phyloP scores from a whole-genome alignment of 371 early-diverging fungal species.

The Syncephalis plumigaleata region DNA sequence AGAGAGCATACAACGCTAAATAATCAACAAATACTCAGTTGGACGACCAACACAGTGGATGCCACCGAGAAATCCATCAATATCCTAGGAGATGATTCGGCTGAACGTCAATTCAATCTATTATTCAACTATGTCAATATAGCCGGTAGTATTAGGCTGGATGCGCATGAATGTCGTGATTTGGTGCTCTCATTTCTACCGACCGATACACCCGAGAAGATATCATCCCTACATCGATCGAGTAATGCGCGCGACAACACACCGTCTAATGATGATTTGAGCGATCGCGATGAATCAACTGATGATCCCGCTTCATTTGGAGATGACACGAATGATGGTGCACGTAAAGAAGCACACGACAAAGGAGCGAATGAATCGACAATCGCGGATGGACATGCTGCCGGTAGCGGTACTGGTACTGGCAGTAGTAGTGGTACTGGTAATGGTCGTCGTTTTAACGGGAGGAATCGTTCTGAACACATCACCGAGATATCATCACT shows the following conservation, averaged over 20 bases:
- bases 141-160: conserved; percentile 52
- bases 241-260: not conserved
- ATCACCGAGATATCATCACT: conserved; percentile 6
- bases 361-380: too few relatives aligned
- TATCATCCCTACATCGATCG: not conserved
- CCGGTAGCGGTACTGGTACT: too few relatives aligned
- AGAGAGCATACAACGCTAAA: not conserved
- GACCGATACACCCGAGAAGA: not conserved
- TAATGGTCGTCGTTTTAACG: not conserved
- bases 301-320: too few relatives aligned
- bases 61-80: conserved; percentile 26
- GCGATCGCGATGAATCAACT: not conserved
- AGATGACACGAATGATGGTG: too few relatives aligned
- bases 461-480: not conserved
- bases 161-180: conserved; percentile 33
- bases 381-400: too few relatives aligned
- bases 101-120: conserved; percentile 60
- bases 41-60: not conserved
- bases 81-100: conserved; percentile 16
- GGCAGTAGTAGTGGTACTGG: too few relatives aligned
- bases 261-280: not conserved
- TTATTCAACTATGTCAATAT: conserved; percentile 78
- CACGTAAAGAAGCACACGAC: too few relatives aligned
- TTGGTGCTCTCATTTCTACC: conserved; percentile 69
- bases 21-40: not conserved